phyloP scores from a whole-genome alignment of 176 grass and related monocot species.

The Oropetium thomaeum region DNA sequence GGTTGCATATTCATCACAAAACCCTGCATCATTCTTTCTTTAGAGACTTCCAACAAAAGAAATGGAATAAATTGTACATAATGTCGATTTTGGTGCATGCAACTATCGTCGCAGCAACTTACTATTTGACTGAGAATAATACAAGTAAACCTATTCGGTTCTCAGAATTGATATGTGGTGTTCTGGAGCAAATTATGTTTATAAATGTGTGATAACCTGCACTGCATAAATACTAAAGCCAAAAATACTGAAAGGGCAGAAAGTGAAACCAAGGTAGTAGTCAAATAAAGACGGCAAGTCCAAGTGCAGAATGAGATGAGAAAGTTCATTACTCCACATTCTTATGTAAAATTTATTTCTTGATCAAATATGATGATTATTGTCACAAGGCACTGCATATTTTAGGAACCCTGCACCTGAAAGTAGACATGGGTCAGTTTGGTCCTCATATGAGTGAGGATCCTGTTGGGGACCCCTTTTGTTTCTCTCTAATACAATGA shows the following conservation, averaged over 20 bases:
- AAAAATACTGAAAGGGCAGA: not conserved
- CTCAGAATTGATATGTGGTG: not conserved
- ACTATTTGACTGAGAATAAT: not conserved
- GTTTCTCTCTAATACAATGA: too few relatives aligned
- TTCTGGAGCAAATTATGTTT: not conserved
- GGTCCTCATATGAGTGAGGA: too few relatives aligned
- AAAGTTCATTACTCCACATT: not conserved
- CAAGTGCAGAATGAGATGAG: not conserved
- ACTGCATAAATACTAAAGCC: not conserved
- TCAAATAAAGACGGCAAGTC: not conserved
- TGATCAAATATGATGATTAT: not conserved
- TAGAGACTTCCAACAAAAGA: constrained; percentile 9
- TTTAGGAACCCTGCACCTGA: not conserved
- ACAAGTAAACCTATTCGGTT: not conserved
- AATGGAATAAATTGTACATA: not conserved
- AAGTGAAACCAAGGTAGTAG: not conserved
- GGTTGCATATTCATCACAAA: constrained; percentile 99
- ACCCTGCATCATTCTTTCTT: constrained; percentile 51
- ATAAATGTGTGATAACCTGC: not conserved
- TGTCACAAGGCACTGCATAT: not conserved
- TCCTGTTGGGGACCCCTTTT: too few relatives aligned
- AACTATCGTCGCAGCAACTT: not conserved
- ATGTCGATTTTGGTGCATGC: constrained; percentile 1
- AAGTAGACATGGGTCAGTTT: not conserved
- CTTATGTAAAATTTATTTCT: not conserved